Evolutionary conservation across 768 basidiomycete genomes (phyloP).

Genomic region (Pisolithus albus): DNA sequence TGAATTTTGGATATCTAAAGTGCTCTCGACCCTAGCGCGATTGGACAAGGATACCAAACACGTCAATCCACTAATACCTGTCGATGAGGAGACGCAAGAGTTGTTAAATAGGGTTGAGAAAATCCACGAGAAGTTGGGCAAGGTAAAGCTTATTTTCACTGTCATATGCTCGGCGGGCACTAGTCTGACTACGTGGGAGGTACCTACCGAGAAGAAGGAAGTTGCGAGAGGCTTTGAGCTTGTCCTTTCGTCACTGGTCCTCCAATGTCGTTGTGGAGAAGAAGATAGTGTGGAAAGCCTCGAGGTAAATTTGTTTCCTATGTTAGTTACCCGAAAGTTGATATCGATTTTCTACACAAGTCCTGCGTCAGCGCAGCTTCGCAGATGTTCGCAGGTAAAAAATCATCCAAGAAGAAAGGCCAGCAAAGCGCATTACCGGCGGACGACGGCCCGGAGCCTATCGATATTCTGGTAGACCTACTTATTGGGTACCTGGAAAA

Average conservation of each 20-base stretch:
- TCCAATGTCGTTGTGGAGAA: constrained; percentile 66
- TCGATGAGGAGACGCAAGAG: constrained; percentile 49
- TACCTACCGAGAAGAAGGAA: constrained; percentile 15
- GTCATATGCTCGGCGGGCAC: neutral
- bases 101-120: constrained; percentile 42
- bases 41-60: constrained; percentile 70
- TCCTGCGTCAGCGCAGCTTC: constrained; percentile 52
- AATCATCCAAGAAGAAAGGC: constrained; percentile 30
- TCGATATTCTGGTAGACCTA: constrained; percentile 83
- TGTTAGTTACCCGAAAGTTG: neutral
- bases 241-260: constrained; percentile 58
- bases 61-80: constrained; percentile 41
- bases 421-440: constrained; percentile 16
- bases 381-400: constrained; percentile 41
- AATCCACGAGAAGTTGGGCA: constrained; percentile 34
- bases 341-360: constrained; percentile 29
- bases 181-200: neutral
- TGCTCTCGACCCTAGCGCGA: constrained; percentile 45
- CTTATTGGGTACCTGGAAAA: constrained; percentile 87
- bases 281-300: constrained; percentile 55
- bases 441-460: constrained; percentile 44
- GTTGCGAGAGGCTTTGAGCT: constrained; percentile 61
- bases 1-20: constrained; percentile 71
- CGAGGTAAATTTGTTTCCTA: constrained; percentile 39
- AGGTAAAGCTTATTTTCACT: constrained; percentile 28